Evolutionary conservation across 1,284 basidiomycete species (phyloP).

Genomic region (Austroboletus novae-zelandiae): DNA sequence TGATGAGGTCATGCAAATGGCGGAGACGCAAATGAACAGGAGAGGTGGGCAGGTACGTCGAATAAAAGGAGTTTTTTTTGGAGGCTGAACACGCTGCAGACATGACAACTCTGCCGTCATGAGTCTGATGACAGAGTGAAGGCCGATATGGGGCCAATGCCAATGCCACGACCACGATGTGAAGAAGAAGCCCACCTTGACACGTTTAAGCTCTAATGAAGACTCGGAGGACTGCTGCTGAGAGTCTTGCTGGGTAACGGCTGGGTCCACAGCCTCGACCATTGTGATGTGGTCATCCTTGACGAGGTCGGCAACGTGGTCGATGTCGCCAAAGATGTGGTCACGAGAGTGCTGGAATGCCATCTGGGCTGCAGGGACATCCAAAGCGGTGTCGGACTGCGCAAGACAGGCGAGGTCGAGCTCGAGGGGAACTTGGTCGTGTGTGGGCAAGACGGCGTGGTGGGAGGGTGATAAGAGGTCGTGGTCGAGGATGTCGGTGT

Average conservation of each 20-base stretch:
- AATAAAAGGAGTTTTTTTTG: constrained; percentile 16
- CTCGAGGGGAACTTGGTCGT: constrained; percentile 27
- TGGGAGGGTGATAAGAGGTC: constrained; percentile 34
- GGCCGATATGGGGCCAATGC: constrained; percentile 13
- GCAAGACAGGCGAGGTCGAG: constrained; percentile 32
- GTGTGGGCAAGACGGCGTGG: constrained; percentile 27
- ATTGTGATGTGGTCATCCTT: constrained; percentile 35
- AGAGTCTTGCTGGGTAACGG: constrained; percentile 35
- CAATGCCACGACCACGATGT: constrained; percentile 12
- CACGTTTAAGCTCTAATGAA: constrained; percentile 40
- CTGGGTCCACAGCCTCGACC: constrained; percentile 37
- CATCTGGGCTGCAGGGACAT: constrained; percentile 26
- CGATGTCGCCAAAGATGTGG: constrained; percentile 35
- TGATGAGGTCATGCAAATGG: constrained; percentile 34
- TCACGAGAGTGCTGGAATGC: constrained; percentile 32
- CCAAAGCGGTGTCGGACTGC: constrained; percentile 28
- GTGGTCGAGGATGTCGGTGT: constrained; percentile 32
- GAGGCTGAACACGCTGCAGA: constrained; percentile 25
- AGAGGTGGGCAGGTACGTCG: constrained; percentile 13
- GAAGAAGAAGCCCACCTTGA: constrained; percentile 38
- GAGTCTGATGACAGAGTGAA: constrained; percentile 17
- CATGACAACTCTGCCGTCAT: constrained; percentile 19
- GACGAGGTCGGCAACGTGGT: constrained; percentile 33
- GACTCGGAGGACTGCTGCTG: constrained; percentile 36
- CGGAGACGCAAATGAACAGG: constrained; percentile 22